Base-by-base conservation (phyloP, 2,329 filamentous ascomycete genomes). In the Cladosporium phlei region DNA sequence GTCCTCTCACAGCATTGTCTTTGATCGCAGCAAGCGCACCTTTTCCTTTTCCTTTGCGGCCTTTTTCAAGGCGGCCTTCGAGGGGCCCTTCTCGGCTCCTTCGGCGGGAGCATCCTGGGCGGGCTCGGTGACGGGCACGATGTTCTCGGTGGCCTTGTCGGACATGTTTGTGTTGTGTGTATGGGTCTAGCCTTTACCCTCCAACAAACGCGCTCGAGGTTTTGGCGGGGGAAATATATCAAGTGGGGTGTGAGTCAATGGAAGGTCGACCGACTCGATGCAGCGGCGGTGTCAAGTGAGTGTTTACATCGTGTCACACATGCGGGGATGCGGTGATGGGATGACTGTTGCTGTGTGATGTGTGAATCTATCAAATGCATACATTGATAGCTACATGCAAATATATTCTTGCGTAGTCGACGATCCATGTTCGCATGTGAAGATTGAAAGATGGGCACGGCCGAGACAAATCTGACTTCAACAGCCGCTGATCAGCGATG, bases 31-130 rank as follows among this genome's bases (percentile, higher is more conserved):
- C 14, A 17, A 27, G 29, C 40, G 77, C 10, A 85, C 86, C 69
- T 94, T 90, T 66, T 91, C 90, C 72, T 89, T 89, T 21, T 90
- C 87, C 72, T 94, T 94, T 59, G 86, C 85, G 35, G 86, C 83
- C 74, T 94, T 95, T 74, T 94, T 94, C 54, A 85, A 71, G 12
- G 82, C 88, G 69, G 83, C 90, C 72, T 94, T 90, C 51, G 84
- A 88, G 32, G 78, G 74, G 11, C 71, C 70, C 44, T 70, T 72
- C 46, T 68, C 70, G 35, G 56, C 58, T 27, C 61, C 60, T 20
- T 47, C 58, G 37, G 43, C 60, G 20, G 54, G 42, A 12, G 37
- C 42, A 30, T 52, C 51, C 27, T 49, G 42, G n/a, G 51, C 33
- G 5, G 33, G 42, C 37, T 55, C 50, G n/a, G 47, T 54, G 25